These are phyloP conservation scores for Neofusicoccum laricinum DNA, from an alignment of 2,329 filamentous ascomycete genomes.

Conservation along the genomic window DNA sequence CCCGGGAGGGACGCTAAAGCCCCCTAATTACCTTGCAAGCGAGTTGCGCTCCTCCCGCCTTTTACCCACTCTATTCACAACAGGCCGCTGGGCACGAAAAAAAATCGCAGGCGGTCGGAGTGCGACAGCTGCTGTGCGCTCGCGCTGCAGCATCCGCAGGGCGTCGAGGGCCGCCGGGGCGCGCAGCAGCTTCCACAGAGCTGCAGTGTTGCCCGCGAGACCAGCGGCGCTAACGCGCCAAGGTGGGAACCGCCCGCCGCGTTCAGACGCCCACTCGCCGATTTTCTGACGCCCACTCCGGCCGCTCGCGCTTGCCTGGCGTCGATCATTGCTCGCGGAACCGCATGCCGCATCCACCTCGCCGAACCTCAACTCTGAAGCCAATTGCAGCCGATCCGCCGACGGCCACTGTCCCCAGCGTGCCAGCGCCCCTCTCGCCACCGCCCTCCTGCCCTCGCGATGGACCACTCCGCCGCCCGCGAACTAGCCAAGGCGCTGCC, in stretches of 20 bases:
- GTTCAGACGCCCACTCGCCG: constrained; percentile 9
- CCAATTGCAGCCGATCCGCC: not conserved
- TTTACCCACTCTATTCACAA: not conserved
- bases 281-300: not conserved
- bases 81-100: not conserved
- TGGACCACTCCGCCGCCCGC: constrained; percentile 15
- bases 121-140: not conserved
- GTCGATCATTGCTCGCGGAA: constrained; percentile 5
- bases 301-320: not conserved
- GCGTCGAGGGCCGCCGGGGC: not conserved
- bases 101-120: not conserved
- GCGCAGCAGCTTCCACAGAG: not conserved
- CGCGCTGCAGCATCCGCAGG: not conserved
- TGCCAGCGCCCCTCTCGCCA: too few relatives aligned
- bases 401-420: too few relatives aligned
- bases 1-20: not conserved
- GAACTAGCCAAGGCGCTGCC: constrained; percentile 37
- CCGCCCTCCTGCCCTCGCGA: not conserved
- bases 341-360: not conserved
- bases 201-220: not conserved
- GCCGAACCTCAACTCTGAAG: not conserved
- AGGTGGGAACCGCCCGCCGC: not conserved
- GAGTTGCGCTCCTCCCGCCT: not conserved
- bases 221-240: not conserved
- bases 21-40: not conserved